Base-by-base conservation (phyloP, 148 eudicot species). In the Camellia granthamiana region DNA sequence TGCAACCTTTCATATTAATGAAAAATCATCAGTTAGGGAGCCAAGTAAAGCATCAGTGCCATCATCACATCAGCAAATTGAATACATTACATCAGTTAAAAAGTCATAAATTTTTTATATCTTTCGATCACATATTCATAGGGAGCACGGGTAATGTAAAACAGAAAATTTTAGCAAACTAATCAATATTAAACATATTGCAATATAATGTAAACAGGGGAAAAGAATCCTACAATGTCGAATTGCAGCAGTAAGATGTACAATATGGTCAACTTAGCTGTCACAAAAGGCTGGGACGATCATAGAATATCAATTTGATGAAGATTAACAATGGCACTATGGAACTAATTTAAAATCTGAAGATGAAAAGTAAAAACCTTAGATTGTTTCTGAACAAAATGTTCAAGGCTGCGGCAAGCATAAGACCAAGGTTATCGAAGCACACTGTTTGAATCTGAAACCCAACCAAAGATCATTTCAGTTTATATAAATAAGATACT, bases 381-480 rank as follows among this genome's bases (percentile, higher is more conserved):
- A 81, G 88, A 80, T 88, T 90, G 79, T 90, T 88, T 81, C 82
- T 90, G 58, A 89, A 83, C 43, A 93, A 60, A 74, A 90, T 79
- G 84, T 95, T 93, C 80, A 95, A 81, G 78, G 84, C 80, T 38
- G 97, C 97, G 82, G 97, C 97, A 64, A 95, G 92, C 84, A 93
- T 88, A 78, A 95, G 97, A 75, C 99, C 99, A 85, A 95, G 81
- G 79, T 89, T 95, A 78, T 95, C 99, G 54, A 95, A 95, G 92
- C 97, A 95, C 59, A 95, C 97, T 18, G 99, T 89, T 90, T 95
- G 99, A 80, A 95, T 95, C 99, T 95, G 88, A 82, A 85, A 85
- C 66, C 80, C 59, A 64, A 73, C 71, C 49, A 83, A 78, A 46
- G 9, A 80, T 84, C 78, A 86, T 62, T 81, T 79, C 16, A 58